Base-by-base conservation (phyloP, 2,329 filamentous ascomycete genomes). In the Zasmidium cellare region DNA sequence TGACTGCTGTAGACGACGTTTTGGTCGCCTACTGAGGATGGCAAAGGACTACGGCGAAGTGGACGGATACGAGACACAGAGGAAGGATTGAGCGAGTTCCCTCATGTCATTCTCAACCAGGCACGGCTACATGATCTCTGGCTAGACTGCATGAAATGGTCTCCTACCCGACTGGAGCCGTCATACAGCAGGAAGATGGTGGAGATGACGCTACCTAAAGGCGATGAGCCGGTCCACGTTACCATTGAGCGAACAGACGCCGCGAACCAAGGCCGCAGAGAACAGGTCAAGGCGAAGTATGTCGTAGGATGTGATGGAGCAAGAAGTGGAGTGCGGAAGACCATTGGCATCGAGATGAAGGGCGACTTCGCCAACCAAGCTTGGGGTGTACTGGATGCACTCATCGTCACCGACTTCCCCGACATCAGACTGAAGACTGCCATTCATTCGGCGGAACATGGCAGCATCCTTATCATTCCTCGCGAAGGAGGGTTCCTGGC, bases 401-500 rank as follows among this genome's bases (percentile, higher is more conserved):
- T 73, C 6, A 59, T 71, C 3, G 67, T 71, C 5, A 73, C 71
- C 3, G 65, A 70, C 56, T 74, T 74, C 51, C 72, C 5, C 0
- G 77, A 93, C 69, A 90, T 92, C 67, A 59, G 71, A 25, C 62
- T 71, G 22, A 72, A 72, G 58, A 69, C 67, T 7, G 66, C 69
- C 3, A 71, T 74, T 58, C 89, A 91, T 71, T 91, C 88, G 2
- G 67, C 71, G 74, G 80, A 84, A 47, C 79, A 87, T 57, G 89
- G 89, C 1, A 91, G 88, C 18, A 87, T 92, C 68, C 89, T 92
- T 84, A 86, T 92, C 3, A 92, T 93, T 57, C 89, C 89, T 0
- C 59, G 72, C 35, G 72, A 74, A 54, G 69, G 69, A 24, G 68
- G 68, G 14, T 71, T 71, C 25, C 57, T 75, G 1, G 67, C 65